phyloP scores from a whole-genome alignment of 306 rosid species.

The Cicer pinnatifidum region DNA sequence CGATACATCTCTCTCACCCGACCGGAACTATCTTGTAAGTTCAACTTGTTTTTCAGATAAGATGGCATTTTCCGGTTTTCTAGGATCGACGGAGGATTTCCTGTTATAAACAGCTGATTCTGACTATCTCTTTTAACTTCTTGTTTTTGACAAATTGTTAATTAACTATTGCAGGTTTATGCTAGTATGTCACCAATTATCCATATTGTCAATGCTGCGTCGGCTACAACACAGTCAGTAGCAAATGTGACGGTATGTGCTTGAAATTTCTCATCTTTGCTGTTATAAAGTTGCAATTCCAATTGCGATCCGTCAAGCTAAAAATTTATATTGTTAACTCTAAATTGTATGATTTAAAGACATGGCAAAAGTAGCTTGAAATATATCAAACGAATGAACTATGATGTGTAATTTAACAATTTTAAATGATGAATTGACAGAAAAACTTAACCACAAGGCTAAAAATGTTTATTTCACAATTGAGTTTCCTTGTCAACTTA shows the following conservation, averaged over 20 bases:
- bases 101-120: slow-evolving; percentile 15
- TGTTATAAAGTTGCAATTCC: slow-evolving; percentile 14
- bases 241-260: slow-evolving; percentile 80
- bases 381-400: background rate
- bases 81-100: slow-evolving; percentile 28
- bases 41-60: slow-evolving; percentile 19
- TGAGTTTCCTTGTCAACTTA: background rate
- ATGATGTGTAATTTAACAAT: background rate
- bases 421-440: background rate
- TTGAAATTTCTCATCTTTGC: slow-evolving; percentile 26
- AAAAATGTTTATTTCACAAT: background rate
- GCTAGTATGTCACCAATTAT: slow-evolving; percentile 89
- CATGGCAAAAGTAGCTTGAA: background rate
- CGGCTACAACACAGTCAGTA: slow-evolving; percentile 67
- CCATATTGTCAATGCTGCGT: slow-evolving; percentile 70
- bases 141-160: slow-evolving; percentile 32
- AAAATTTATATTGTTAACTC: background rate
- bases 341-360: background rate
- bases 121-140: slow-evolving; percentile 28
- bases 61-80: slow-evolving; percentile 25
- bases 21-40: slow-evolving; percentile 80
- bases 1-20: slow-evolving; percentile 89
- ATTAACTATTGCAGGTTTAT: slow-evolving; percentile 71
- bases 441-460: background rate
- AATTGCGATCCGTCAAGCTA: background rate